These are phyloP conservation scores for Penicillium decumbens DNA, from an alignment of 2,329 filamentous ascomycete species.

Conservation along the genomic window DNA sequence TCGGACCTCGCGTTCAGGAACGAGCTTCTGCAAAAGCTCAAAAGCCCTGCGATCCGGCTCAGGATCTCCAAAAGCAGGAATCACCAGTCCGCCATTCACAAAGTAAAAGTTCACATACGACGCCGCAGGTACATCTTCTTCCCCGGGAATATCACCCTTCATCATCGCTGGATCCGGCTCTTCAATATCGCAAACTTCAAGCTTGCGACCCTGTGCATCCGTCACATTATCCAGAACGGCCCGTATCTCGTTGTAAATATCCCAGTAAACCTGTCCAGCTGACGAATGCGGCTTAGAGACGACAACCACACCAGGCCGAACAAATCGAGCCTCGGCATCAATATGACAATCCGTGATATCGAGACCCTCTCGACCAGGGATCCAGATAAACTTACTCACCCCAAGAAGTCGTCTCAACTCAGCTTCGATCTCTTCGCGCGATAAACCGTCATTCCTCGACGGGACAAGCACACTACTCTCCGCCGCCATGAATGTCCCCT, in stretches of 20 bases:
- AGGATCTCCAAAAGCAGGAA: conserved; percentile 27
- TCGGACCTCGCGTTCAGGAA: conserved; percentile 25
- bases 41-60: conserved; percentile 22
- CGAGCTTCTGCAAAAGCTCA: conserved; percentile 21
- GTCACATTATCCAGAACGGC: conserved; percentile 15
- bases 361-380: conserved; percentile 27
- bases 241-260: conserved; percentile 26
- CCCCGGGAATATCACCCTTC: conserved; percentile 15
- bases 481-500: conserved; percentile 33
- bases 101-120: conserved; percentile 33
- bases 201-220: conserved; percentile 24
- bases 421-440: conserved; percentile 21
- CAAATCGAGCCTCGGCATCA: conserved; percentile 29
- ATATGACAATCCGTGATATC: conserved; percentile 36
- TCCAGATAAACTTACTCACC: conserved; percentile 32
- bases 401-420: conserved; percentile 27
- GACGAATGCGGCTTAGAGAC: conserved; percentile 22
- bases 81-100: conserved; percentile 27
- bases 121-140: conserved; percentile 22
- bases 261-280: conserved; percentile 18
- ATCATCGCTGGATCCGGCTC: conserved; percentile 26
- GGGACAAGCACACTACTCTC: conserved; percentile 32
- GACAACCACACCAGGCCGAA: conserved; percentile 26
- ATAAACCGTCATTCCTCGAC: conserved; percentile 28
- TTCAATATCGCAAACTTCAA: conserved; percentile 25